Conservation (phyloP, 805 yeast genomes). For the Yamadazyma laniorum region DNA sequence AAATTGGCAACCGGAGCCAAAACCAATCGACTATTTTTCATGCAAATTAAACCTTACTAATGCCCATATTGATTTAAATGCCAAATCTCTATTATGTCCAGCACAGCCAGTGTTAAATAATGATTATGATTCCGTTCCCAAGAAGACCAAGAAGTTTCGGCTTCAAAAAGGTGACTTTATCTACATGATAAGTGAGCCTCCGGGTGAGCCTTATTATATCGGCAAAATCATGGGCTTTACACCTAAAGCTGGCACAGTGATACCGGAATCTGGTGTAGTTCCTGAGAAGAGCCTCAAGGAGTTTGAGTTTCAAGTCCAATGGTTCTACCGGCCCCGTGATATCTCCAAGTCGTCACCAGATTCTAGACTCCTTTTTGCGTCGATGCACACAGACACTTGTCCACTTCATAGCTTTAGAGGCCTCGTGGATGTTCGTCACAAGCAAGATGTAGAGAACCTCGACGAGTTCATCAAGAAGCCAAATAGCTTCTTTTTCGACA, state of each 20-base stretch:
- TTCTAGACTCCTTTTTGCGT: conserved; percentile 74
- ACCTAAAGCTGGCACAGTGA: conserved; percentile 10
- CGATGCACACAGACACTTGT: conserved; percentile 83
- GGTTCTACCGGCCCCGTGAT: conserved; percentile 90
- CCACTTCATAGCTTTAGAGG: conserved; percentile 79
- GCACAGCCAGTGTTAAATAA: conserved; percentile 17
- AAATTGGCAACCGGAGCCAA: conserved; percentile 52
- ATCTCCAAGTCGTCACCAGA: conserved; percentile 66
- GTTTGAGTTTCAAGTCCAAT: conserved; percentile 69
- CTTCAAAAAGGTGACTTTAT: conserved; percentile 63
- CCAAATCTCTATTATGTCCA: conserved; percentile 40
- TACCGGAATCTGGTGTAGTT: conserved; percentile 26
- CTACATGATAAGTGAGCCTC: conserved; percentile 86
- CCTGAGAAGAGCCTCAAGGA: conserved; percentile 38
- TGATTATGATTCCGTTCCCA: neutral
- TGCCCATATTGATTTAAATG: conserved; percentile 39
- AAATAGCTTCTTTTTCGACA: conserved; percentile 78
- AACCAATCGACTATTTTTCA: conserved; percentile 40
- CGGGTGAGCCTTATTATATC: conserved; percentile 90
- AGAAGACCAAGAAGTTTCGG: conserved; percentile 15
- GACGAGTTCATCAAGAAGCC: conserved; percentile 57
- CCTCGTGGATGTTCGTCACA: conserved; percentile 64
- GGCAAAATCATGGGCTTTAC: conserved; percentile 79
- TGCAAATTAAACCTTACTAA: conserved; percentile 38
- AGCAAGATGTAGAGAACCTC: conserved; percentile 59